Conservation (phyloP, 1,284 basidiomycete genomes). For the Phylloboletellus chloephorus region DNA sequence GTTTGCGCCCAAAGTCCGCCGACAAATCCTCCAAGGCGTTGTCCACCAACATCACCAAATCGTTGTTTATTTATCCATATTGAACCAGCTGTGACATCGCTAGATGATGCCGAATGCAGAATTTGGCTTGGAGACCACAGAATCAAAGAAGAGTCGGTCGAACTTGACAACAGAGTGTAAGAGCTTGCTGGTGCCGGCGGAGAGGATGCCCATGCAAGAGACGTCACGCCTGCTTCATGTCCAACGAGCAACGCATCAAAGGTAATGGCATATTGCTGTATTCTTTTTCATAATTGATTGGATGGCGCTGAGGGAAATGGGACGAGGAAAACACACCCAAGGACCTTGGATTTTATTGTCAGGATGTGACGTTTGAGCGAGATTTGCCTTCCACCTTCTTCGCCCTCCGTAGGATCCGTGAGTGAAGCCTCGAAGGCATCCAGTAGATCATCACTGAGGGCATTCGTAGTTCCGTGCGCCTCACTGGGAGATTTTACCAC, state of each 20-base stretch:
- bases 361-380: slow-evolving; percentile 80
- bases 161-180: slow-evolving; percentile 75
- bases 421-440: slow-evolving; percentile 86
- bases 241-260: slow-evolving; percentile 91
- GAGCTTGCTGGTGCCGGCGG: slow-evolving; percentile 7
- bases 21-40: slow-evolving; percentile 84
- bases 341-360: slow-evolving; percentile 49
- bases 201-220: slow-evolving; percentile 70
- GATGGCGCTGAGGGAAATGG: neutral
- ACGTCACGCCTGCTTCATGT: slow-evolving; percentile 89
- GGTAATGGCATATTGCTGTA: slow-evolving; percentile 66
- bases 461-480: slow-evolving; percentile 19
- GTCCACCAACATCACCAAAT: slow-evolving; percentile 89
- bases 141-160: slow-evolving; percentile 89
- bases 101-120: slow-evolving; percentile 31
- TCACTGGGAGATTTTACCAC: slow-evolving; percentile 9
- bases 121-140: slow-evolving; percentile 78
- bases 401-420: slow-evolving; percentile 54
- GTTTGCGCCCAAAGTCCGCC: slow-evolving; percentile 71
- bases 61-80: slow-evolving; percentile 88
- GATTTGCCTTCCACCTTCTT: slow-evolving; percentile 74
- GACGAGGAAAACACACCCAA: slow-evolving; percentile 37
- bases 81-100: slow-evolving; percentile 40
- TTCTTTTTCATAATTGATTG: slow-evolving; percentile 33
- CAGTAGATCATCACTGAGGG: slow-evolving; percentile 64